A percentile compares a stretch with the other conserved stretches of the same genome.
Conservation (phyloP, 768 basidiomycete genomes). For the Obba rivulosa region DNA sequence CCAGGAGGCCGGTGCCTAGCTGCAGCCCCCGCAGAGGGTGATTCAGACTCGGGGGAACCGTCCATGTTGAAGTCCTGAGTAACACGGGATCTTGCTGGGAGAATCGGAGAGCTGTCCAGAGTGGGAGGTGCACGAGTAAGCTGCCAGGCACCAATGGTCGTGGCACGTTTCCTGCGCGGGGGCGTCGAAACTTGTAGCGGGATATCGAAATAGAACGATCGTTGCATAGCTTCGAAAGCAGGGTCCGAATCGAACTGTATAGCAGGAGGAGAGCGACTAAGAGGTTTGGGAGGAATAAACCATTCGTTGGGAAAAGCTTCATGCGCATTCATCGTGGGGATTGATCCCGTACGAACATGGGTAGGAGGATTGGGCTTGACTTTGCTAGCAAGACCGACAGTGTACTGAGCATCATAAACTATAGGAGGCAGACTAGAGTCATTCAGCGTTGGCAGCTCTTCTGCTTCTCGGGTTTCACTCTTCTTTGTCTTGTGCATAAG, state of each 20-base stretch:
- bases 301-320: constrained; percentile 19
- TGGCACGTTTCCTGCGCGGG: constrained; percentile 14
- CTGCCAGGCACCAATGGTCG: constrained; percentile 8
- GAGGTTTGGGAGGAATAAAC: constrained; percentile 24
- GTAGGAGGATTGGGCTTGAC: neutral
- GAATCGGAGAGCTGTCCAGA: no score
- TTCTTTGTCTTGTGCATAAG: neutral
- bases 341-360: constrained; percentile 22
- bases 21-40: neutral
- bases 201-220: constrained; percentile 14
- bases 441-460: neutral
- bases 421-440: neutral
- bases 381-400: constrained; percentile 3
- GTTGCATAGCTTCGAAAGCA: constrained; percentile 7
- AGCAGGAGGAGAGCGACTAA: constrained; percentile 16
- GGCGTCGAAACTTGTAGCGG: constrained; percentile 20
- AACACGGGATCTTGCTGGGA: no score
- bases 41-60: no score
- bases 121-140: constrained; percentile 8
- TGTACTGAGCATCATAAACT: neutral
- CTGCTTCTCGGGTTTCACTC: neutral
- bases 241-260: neutral
- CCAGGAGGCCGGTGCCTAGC: constrained; percentile 10
- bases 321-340: constrained; percentile 12
- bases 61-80: neutral